These are phyloP conservation scores for Petasospora fabianii DNA, from an alignment of 1,139 yeast species.

Conservation along the genomic window DNA sequence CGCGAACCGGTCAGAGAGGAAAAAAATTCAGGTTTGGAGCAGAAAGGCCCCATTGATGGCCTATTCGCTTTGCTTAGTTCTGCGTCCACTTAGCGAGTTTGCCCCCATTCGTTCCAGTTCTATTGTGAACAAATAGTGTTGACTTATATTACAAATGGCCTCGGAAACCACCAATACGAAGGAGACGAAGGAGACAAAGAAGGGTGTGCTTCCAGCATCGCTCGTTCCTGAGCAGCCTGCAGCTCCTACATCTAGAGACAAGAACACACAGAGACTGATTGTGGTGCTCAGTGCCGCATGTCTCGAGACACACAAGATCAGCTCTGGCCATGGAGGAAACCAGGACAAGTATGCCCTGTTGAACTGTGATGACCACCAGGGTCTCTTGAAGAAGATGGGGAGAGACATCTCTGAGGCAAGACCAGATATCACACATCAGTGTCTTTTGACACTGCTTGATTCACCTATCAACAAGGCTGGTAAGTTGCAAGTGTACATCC, in stretches of 20 bases:
- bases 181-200: conserved; percentile 25
- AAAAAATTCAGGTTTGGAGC: conserved; percentile 1
- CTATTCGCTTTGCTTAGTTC: too few species aligned
- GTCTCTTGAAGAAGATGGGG: conserved; percentile 90
- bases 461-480: conserved; percentile 98
- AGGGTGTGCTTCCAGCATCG: conserved; percentile 55
- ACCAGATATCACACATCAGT: conserved; percentile 96
- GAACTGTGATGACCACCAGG: conserved; percentile 98
- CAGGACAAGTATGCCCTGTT: conserved; percentile 91
- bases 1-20: not conserved
- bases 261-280: conserved; percentile 75
- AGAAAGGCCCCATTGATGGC: not conserved
- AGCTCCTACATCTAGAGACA: conserved; percentile 78
- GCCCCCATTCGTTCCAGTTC: conserved; percentile 6
- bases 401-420: conserved; percentile 97
- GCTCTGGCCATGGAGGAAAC: conserved; percentile 61
- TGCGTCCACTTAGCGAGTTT: conserved; percentile 7
- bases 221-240: conserved; percentile 83
- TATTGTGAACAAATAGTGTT: conserved; percentile 8
- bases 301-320: conserved; percentile 87
- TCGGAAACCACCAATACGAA: conserved; percentile 1
- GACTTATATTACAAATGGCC: too few species aligned
- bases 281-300: conserved; percentile 96
- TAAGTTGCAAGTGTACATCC: conserved; percentile 90
- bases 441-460: conserved; percentile 86